These are phyloP conservation scores for Colletotrichum limetticola DNA, from an alignment of 2,329 filamentous ascomycete genomes.

Conservation along the genomic window DNA sequence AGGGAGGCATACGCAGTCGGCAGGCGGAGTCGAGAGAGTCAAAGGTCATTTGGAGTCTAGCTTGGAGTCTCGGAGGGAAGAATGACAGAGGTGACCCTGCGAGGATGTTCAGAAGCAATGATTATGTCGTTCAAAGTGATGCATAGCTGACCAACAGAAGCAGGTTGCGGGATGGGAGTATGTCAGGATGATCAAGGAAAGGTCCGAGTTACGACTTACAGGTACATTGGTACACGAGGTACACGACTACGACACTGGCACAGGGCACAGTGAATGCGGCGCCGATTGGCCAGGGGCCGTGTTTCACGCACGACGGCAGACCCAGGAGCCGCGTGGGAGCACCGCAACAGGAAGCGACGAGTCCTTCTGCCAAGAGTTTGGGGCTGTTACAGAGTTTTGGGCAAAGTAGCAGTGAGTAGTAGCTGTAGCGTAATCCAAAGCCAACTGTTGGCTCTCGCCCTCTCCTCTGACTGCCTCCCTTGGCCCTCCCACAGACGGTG, in stretches of 20 bases:
- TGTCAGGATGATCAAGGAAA: constrained; percentile 19
- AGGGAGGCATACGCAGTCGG: constrained; percentile 14
- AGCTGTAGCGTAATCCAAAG: constrained; percentile 16
- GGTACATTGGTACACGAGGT: too few species aligned
- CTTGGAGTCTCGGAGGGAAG: not conserved
- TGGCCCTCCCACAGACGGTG: not conserved
- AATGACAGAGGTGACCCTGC: constrained; percentile 16
- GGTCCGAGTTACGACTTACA: constrained; percentile 7
- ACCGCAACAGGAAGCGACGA: constrained; percentile 15
- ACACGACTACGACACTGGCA: too few species aligned
- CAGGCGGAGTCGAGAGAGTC: constrained; percentile 28
- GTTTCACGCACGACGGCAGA: constrained; percentile 27
- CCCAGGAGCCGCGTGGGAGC: constrained; percentile 19
- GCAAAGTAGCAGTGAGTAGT: constrained; percentile 11
- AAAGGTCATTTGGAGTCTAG: constrained; percentile 1
- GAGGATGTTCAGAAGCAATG: not conserved
- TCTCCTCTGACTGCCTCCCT: not conserved
- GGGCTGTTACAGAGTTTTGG: constrained; percentile 29
- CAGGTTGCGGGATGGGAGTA: not conserved
- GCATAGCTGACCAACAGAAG: constrained; percentile 11
- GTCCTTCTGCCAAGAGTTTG: constrained; percentile 31
- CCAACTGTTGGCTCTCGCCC: not conserved
- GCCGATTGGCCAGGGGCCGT: constrained; percentile 11
- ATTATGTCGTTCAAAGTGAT: not conserved
- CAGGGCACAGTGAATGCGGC: not conserved